Evolutionary conservation across 1,139 yeast species (phyloP), one percentile per base, ranked within the genome.

Genomic region (Geotrichum candidum): DNA sequence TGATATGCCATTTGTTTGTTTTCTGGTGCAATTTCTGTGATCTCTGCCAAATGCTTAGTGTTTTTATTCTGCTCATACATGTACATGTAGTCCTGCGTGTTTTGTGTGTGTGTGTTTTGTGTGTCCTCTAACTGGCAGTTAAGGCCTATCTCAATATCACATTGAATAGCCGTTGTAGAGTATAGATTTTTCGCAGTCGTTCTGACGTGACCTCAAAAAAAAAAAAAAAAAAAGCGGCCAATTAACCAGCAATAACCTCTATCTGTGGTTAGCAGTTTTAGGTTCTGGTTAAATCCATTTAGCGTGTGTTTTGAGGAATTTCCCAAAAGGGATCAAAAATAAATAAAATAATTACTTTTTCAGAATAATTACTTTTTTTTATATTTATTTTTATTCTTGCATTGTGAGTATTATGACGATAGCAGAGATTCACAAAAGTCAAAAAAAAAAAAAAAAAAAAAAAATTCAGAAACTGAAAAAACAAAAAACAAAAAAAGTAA

Each of bases 361-460:
- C 13, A 35, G 33, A 38, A 50, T 23, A 51, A 23, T 45, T 18
- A n/a, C 33, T 55, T 55, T 54, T 59, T 53, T 58, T 29, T 46
- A 46, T 53, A 31, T 45, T 35, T 31, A 25, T 33, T 27, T 53
- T 50, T 53, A n/a, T 6, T 31, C 25, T 52, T n/a, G 23, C 35
- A 38, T 29, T 38, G 11, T 38, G 45, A 38, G 45, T 22, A 38
- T 38, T 38, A 38, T 38, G 45, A 38, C 45, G 45, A 38, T 38
- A 38, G n/a, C 45, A 38, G 18, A 38, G n/a, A 11, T 18, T 38
- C 45, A 13, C 18, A 38, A 38, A 38, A 38, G 11, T 38, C 18
- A 38, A 13, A 38, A 38, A 18, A 13, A 18, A 38, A 38, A 38
- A 38, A 38, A 38, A 6, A 25, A 25, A 25, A 11, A 10, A 38